Evolutionary conservation across 2,329 filamentous ascomycete genomes (phyloP).

Genomic region (Nigrospora sphaerica): DNA sequence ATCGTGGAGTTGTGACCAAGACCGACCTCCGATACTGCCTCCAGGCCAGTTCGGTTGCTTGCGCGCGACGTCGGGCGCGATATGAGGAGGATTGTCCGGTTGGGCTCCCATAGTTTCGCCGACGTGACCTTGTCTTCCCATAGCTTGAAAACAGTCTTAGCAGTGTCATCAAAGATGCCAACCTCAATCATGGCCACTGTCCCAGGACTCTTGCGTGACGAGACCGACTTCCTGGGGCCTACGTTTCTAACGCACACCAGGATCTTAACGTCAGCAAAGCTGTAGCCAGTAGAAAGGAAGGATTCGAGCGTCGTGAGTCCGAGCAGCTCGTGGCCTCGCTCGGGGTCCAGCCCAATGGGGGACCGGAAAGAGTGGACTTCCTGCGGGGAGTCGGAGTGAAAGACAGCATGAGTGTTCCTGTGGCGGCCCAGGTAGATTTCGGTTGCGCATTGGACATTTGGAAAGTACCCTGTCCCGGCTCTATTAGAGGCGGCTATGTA

Average conservation of each 20-base stretch:
- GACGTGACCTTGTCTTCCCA: slow-evolving; percentile 44
- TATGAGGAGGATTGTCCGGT: slow-evolving; percentile 42
- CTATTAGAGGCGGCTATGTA: slow-evolving; percentile 43
- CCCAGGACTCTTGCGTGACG: slow-evolving; percentile 36
- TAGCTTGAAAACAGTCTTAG: slow-evolving; percentile 42
- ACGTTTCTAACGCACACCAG: slow-evolving; percentile 53
- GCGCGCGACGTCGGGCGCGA: slow-evolving; percentile 28
- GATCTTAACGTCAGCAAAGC: slow-evolving; percentile 40
- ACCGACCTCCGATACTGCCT: slow-evolving; percentile 13
- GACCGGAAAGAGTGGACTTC: slow-evolving; percentile 32
- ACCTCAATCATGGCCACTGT: slow-evolving; percentile 40
- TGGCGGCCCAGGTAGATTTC: slow-evolving; percentile 53
- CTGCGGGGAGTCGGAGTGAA: slow-evolving; percentile 37
- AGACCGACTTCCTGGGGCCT: slow-evolving; percentile 41
- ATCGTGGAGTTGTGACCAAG: slow-evolving; percentile 37
- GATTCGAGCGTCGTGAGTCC: slow-evolving; percentile 49
- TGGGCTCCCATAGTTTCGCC: slow-evolving; percentile 35
- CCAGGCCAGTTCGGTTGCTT: background rate
- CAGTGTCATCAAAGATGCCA: slow-evolving; percentile 50
- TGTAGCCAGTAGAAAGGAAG: slow-evolving; percentile 47
- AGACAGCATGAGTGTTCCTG: slow-evolving; percentile 42
- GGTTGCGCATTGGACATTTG: slow-evolving; percentile 39
- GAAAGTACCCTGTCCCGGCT: slow-evolving; percentile 17
- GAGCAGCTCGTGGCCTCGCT: slow-evolving; percentile 20
- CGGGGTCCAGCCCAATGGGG: slow-evolving; percentile 34